phyloP scores from a whole-genome alignment of 75 land plant genomes.

The Larix kaempferi region DNA sequence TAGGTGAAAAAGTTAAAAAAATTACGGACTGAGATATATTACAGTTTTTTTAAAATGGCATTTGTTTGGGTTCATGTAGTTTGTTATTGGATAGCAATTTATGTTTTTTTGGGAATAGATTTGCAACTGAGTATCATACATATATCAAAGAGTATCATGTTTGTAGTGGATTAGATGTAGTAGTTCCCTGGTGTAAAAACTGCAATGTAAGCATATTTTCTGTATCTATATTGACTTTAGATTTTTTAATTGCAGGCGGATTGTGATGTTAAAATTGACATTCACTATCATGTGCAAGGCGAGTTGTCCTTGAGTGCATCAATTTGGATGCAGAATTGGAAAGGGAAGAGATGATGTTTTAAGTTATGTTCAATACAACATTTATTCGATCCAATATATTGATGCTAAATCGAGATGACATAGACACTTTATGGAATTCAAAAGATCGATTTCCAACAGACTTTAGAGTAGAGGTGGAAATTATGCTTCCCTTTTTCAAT shows the following conservation, averaged over 20 bases:
- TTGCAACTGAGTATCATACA: neutral
- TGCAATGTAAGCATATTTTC: neutral
- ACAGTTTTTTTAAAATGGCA: neutral
- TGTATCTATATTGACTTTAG: neutral
- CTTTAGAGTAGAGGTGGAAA: constrained; percentile 61
- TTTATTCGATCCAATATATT: constrained; percentile 64
- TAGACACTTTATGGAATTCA: constrained; percentile 72
- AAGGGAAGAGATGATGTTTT: constrained; percentile 72
- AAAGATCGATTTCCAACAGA: constrained; percentile 70
- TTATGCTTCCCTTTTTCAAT: neutral
- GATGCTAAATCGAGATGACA: constrained; percentile 63
- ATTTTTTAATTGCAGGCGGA: constrained; percentile 41
- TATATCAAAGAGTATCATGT: neutral
- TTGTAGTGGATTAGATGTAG: neutral
- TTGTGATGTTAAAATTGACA: constrained; percentile 52
- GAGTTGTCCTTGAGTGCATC: constrained; percentile 77
- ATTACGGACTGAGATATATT: neutral
- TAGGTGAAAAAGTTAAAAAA: neutral
- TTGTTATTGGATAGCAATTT: neutral
- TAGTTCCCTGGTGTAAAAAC: neutral
- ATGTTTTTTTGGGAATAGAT: neutral
- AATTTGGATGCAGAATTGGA: constrained; percentile 46
- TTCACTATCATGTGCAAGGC: constrained; percentile 70
- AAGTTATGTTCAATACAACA: constrained; percentile 83
- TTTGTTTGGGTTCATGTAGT: neutral